Base-by-base conservation (phyloP, 257 asterid species). In the Nicotiana sylvestris region DNA sequence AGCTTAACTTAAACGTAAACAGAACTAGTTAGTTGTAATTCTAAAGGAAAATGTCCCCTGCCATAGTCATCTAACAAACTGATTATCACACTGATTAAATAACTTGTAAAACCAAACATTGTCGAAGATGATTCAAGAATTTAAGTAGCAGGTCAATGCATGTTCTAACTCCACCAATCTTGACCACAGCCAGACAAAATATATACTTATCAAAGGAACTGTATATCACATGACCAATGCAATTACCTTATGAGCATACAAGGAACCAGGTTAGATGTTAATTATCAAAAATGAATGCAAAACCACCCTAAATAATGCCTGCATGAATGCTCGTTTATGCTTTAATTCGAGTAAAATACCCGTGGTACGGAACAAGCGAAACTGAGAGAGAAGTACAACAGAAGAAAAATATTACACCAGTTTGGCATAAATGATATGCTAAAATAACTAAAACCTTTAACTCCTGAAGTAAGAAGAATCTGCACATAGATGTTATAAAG, bases 401-500 rank as follows among this genome's bases (percentile, higher is more conserved):
- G 21, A 33, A 69, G 33, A 11, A 69, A n/a, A 39, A 6, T 10
- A 70, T 39, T n/a, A 69, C 57, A 43, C 78, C 11, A 16, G 5
- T 39, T 69, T 39, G n/a, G 57, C 33, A n/a, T 70, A 70, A 39
- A 37, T 2, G 17, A n/a, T 70, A n/a, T n/a, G 46, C 29, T 70
- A 39, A 39, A 39, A 70, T 8, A 39, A 39, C 33, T 70, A 39
- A 37, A 70, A 39, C n/a, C 57, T 10, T 37, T 11, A n/a, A 39
- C 57, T 70, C 78, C 78, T 70, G 33, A 37, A 70, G 33, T 70
- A 70, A 39, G 57, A 70, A 70, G 78, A 39, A 70, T 39, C 21
- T 70, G 78, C 78, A 39, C 11, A 70, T 39, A 18, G 65, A 58
- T 7, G 43, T 37, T 6, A 70, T 39, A 29, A 17, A 70, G 33